A percentile compares a stretch with the other conserved stretches of the same genome.
These are phyloP conservation scores for Nakaseomyces bracarensis DNA, from an alignment of 1,139 yeast species.

Conservation along the genomic window DNA sequence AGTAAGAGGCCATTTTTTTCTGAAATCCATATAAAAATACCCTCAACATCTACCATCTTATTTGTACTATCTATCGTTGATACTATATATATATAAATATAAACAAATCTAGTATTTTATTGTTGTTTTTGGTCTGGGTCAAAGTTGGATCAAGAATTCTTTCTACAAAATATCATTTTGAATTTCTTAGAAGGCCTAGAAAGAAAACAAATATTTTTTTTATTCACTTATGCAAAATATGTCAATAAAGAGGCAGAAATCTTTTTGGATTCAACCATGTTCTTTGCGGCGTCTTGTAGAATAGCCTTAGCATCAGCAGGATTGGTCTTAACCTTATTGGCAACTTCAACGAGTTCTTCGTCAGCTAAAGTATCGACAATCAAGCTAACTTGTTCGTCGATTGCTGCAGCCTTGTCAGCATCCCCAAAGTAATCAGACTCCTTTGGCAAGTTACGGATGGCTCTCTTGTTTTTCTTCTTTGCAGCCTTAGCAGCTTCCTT, in stretches of 20 bases:
- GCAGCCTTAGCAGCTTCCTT: constrained; percentile 97
- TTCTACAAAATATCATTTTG: no score
- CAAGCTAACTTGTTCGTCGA: constrained; percentile 72
- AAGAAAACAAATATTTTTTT: neutral
- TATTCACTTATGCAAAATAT: constrained; percentile 30
- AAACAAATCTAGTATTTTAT: no score
- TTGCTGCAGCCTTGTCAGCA: constrained; percentile 52
- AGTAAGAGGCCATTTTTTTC: no score
- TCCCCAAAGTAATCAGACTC: constrained; percentile 82
- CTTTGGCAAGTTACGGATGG: constrained; percentile 74
- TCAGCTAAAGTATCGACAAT: constrained; percentile 77
- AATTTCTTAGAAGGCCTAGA: no score
- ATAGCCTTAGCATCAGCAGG: constrained; percentile 43
- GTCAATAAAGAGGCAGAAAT: constrained; percentile 36
- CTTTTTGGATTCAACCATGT: constrained; percentile 38
- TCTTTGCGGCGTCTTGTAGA: constrained; percentile 42
- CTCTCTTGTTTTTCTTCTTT: constrained; percentile 95
- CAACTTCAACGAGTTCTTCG: constrained; percentile 59
- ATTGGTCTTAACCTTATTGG: constrained; percentile 45
- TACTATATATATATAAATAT: no score
- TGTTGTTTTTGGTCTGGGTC: no score
- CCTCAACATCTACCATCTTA: no score
- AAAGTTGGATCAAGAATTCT: no score
- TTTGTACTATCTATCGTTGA: no score
- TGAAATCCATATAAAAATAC: no score